Conservation (phyloP, 139 green algal species). For the Micractinium sp. region DNA sequence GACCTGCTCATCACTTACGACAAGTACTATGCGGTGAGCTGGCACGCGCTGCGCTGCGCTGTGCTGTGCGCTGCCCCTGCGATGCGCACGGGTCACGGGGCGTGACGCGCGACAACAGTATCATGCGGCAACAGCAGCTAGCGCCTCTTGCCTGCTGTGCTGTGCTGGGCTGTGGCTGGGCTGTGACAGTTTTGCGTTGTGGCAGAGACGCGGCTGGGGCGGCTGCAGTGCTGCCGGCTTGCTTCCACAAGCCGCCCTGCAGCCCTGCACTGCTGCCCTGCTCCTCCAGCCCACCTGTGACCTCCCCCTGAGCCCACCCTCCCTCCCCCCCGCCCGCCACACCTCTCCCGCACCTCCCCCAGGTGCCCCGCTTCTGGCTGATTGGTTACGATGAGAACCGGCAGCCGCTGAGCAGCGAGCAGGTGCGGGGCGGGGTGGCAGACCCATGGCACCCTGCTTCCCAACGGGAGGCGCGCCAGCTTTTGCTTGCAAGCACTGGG, state of each 20-base stretch:
- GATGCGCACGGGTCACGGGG: too few species aligned
- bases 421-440: conserved; percentile 51
- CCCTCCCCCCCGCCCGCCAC: too few species aligned
- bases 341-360: neutral
- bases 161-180: neutral
- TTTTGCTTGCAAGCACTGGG: too few species aligned
- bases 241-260: neutral
- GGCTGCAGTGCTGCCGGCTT: neutral
- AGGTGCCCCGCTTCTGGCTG: conserved; percentile 88
- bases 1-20: conserved; percentile 95
- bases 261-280: neutral
- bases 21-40: conserved; percentile 86
- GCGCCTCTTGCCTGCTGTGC: neutral
- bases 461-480: too few species aligned
- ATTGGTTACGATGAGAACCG: conserved; percentile 82
- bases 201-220: neutral
- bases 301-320: neutral
- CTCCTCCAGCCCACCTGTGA: neutral
- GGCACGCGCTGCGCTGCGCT: too few species aligned
- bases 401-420: conserved; percentile 61
- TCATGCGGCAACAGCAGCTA: too few species aligned
- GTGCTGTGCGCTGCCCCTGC: neutral
- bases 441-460: too few species aligned
- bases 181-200: too few species aligned
- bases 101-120: too few species aligned